Conservation (phyloP, 1,284 basidiomycete species). For the Cutaneotrichosporon sp. region DNA sequence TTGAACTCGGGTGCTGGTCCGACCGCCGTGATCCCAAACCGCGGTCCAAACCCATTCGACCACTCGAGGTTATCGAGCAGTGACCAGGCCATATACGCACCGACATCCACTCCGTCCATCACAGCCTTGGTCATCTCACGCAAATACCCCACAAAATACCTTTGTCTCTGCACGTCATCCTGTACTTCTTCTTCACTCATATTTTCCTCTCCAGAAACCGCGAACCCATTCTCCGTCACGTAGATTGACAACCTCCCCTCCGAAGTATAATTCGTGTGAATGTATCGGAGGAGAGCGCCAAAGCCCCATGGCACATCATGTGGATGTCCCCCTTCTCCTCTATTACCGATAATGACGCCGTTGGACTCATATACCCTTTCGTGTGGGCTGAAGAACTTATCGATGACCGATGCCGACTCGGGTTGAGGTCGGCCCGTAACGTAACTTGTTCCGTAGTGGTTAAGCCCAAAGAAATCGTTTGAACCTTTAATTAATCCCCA, state of each 20-base stretch:
- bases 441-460: too few species aligned
- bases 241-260: slow-evolving; percentile 16
- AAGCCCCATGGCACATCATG: slow-evolving; percentile 30
- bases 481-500: slow-evolving; percentile 25
- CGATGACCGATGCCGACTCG: too few species aligned
- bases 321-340: slow-evolving; percentile 35
- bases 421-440: too few species aligned
- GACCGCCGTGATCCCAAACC: slow-evolving; percentile 13
- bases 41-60: slow-evolving; percentile 6
- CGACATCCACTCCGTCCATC: slow-evolving; percentile 29
- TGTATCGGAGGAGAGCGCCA: slow-evolving; percentile 19
- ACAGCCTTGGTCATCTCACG: slow-evolving; percentile 31
- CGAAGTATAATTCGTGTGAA: slow-evolving; percentile 5
- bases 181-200: slow-evolving; percentile 24
- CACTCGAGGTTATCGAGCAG: slow-evolving; percentile 32
- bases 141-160: slow-evolving; percentile 34
- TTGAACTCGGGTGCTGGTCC: slow-evolving; percentile 14
- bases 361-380: slow-evolving; percentile 19
- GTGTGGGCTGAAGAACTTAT: too few species aligned
- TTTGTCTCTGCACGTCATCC: slow-evolving; percentile 28
- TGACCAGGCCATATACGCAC: slow-evolving; percentile 39
- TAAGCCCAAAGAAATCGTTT: slow-evolving; percentile 15
- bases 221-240: slow-evolving; percentile 29
- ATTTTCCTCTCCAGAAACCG: slow-evolving; percentile 7
- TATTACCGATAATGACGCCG: slow-evolving; percentile 32